Conservation (phyloP, 345 rosid genomes). For the Eutrema yunnanense region DNA sequence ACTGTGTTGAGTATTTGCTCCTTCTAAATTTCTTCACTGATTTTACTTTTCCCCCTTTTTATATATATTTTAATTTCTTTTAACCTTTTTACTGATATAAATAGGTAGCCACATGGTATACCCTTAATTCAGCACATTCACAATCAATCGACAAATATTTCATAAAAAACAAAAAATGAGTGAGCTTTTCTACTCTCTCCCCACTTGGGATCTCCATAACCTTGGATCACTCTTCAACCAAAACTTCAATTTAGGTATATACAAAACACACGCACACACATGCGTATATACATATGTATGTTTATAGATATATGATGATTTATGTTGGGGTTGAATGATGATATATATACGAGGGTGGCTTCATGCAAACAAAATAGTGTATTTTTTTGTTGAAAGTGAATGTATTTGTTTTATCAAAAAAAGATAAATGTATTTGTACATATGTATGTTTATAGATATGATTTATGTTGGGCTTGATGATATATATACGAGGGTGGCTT, state of each 20-base stretch:
- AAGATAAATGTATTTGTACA: too few relatives aligned
- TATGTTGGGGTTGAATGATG: background rate
- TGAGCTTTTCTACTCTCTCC: conserved; percentile 48
- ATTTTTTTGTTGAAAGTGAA: background rate
- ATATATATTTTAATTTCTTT: background rate
- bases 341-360: background rate
- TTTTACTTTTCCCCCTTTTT: background rate
- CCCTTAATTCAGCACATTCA: conserved; percentile 14
- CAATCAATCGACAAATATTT: background rate
- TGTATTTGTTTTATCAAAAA: background rate
- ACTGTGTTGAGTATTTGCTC: conserved; percentile 31
- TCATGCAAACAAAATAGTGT: background rate
- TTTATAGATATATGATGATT: background rate
- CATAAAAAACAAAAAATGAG: conserved; percentile 19
- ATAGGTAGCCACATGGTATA: conserved; percentile 14
- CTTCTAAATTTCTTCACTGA: conserved; percentile 32
- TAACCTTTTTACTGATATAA: conserved; percentile 20
- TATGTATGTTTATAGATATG: background rate
- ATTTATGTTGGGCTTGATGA: background rate
- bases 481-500: background rate
- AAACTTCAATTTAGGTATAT: conserved; percentile 62
- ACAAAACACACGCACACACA: background rate
- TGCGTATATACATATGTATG: background rate
- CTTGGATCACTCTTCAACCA: conserved; percentile 67
- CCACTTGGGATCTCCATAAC: conserved; percentile 79